Conservation (phyloP, 164 flowering plant species). For the Magnolia sinica region DNA sequence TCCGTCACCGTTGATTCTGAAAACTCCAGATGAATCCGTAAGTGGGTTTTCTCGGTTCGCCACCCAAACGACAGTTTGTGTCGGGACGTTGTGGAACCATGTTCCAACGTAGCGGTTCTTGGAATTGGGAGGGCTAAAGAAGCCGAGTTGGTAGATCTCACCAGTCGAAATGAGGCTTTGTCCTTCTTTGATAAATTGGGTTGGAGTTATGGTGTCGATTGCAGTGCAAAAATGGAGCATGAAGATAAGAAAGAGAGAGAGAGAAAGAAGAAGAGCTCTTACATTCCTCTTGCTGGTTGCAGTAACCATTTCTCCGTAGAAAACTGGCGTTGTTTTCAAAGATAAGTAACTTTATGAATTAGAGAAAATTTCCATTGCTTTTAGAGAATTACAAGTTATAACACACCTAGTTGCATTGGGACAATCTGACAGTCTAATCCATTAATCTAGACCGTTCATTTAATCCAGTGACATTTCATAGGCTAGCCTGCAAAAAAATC, state of each 20-base stretch:
- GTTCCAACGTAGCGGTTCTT: constrained; percentile 2
- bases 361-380: no score
- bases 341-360: no score
- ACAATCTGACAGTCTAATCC: no score
- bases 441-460: no score
- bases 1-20: neutral
- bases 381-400: no score
- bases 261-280: neutral
- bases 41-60: constrained; percentile 10
- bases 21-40: neutral
- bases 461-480: no score
- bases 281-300: no score
- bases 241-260: neutral
- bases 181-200: neutral
- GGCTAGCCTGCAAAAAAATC: no score
- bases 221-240: neutral
- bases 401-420: no score
- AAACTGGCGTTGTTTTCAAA: no score
- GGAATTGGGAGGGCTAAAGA: constrained; percentile 6
- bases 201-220: neutral
- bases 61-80: constrained; percentile 7
- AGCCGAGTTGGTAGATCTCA: neutral
- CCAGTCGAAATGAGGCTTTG: neutral
- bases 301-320: no score
- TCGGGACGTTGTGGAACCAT: neutral